Base-by-base conservation (phyloP, 1,284 basidiomycete species). In the Ustilago vetiveriae region DNA sequence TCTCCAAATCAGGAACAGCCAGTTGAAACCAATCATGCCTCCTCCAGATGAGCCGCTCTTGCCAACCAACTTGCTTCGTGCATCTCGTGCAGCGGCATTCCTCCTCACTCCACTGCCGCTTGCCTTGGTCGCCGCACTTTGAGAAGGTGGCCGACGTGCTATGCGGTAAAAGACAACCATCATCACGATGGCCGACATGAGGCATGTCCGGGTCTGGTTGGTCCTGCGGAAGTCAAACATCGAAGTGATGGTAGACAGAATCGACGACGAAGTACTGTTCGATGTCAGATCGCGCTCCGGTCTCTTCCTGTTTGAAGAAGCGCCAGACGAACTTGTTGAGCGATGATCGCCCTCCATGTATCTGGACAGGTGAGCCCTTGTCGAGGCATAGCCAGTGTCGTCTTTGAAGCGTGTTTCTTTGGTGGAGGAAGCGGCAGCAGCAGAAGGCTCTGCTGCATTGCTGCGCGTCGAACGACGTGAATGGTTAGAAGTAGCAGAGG, bases 171-270 rank as follows among this genome's bases (percentile, higher is more conserved):
- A 64, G 27, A 64, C 46, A 6, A 70, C 21, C 48, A 70, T 41
- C 60, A 64, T 53, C 7, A 64, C 67, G n/a, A 70, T 64, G n/a
- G 56, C 56, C 40, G 56, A 52, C 60, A 64, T 56, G 30, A 70
- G 52, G 33, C 41, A 47, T n/a, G 35, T 64, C n/a, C 67, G 32
- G 1, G 67, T 48, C 56, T 49, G 56, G 23, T 37, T 56, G n/a
- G 45, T 29, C 21, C 52, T 64, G 46, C 67, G 51, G 1, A 59
- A 49, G 19, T 70, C 60, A 32, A 70, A 70, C 45, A 55, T 41
- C 19, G 56, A 29, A 6, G 44, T 52, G 40, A 70, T 42, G 11
- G 49, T 60, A 26, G 67, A 52, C 21, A 70, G 39, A 22, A 64
- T 39, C 21, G 33, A 47, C 13, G 53, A 33, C 1, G 49, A 23